These are phyloP conservation scores for Chalara sp. DNA, from an alignment of 2,329 filamentous ascomycete genomes.

Conservation along the genomic window DNA sequence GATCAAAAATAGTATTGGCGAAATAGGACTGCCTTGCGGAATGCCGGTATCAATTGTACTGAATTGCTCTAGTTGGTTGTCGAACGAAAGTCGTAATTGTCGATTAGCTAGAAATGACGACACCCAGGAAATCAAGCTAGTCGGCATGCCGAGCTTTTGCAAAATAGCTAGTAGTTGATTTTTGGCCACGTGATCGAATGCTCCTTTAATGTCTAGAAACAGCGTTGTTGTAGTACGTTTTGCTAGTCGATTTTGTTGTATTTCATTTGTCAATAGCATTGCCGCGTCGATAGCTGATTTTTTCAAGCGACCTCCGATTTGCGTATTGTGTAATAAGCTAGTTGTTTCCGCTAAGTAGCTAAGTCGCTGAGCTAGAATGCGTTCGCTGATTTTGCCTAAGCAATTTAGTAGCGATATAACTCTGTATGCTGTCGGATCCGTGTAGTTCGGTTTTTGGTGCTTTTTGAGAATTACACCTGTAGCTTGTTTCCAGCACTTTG, in stretches of 20 bases:
- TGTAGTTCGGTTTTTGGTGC: not conserved
- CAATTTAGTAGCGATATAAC: constrained; percentile 1
- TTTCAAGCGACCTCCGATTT: constrained; percentile 1
- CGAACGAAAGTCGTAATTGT: not conserved
- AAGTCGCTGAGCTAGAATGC: constrained; percentile 3
- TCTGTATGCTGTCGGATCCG: constrained; percentile 1
- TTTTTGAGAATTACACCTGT: constrained; percentile 2
- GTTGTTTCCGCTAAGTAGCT: constrained; percentile 4
- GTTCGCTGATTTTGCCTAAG: not conserved
- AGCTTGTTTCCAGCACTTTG: not conserved
- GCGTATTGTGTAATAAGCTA: not conserved
- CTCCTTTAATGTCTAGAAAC: constrained; percentile 3
- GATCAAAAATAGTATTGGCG: not conserved
- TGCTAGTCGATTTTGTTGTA: not conserved
- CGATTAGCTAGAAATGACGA: not conserved
- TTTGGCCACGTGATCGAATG: constrained; percentile 2
- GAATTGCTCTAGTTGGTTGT: not conserved
- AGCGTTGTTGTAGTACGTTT: not conserved
- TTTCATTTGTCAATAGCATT: not conserved
- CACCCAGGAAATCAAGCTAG: not conserved
- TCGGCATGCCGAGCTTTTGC: not conserved
- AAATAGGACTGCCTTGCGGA: not conserved
- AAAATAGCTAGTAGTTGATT: constrained; percentile 2
- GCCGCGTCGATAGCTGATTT: constrained; percentile 5
- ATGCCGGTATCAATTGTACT: not conserved